These are phyloP conservation scores for Graphiopsis chlorocephala DNA, from an alignment of 2,329 filamentous ascomycete species.

Conservation along the genomic window DNA sequence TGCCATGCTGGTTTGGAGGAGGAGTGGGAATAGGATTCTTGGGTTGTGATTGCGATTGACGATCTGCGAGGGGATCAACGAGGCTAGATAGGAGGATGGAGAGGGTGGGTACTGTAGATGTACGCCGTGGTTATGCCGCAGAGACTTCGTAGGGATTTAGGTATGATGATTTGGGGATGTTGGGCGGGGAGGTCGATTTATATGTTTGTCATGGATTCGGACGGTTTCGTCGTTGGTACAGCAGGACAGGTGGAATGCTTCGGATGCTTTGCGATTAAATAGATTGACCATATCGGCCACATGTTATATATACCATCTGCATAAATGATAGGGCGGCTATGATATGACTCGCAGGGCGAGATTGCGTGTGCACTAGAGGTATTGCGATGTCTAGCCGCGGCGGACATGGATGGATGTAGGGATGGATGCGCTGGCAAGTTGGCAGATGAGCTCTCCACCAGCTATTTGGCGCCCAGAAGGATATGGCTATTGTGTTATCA, in stretches of 20 bases:
- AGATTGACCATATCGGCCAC: not conserved
- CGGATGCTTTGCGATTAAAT: not conserved
- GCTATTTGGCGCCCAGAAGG: not conserved
- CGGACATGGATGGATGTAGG: not conserved
- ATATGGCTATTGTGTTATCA: not conserved
- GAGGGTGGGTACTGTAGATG: not conserved
- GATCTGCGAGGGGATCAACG: not conserved
- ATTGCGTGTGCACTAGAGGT: not conserved
- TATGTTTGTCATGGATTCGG: not conserved
- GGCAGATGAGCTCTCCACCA: conserved; percentile 5
- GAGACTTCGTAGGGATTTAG: too few relatives aligned
- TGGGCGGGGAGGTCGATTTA: not conserved
- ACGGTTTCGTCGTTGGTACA: not conserved
- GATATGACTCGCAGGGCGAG: not conserved
- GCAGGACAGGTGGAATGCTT: not conserved
- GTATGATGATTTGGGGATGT: not conserved
- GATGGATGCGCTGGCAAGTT: not conserved
- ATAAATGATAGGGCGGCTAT: not conserved
- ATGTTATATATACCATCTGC: not conserved
- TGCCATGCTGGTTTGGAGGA: not conserved
- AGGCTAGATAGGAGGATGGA: not conserved
- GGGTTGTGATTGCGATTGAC: not conserved
- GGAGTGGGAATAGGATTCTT: not conserved
- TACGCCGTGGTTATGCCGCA: not conserved
- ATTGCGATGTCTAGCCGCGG: not conserved